Conservation (phyloP, 2,329 filamentous ascomycete genomes). For the Hypoxylon sp. region DNA sequence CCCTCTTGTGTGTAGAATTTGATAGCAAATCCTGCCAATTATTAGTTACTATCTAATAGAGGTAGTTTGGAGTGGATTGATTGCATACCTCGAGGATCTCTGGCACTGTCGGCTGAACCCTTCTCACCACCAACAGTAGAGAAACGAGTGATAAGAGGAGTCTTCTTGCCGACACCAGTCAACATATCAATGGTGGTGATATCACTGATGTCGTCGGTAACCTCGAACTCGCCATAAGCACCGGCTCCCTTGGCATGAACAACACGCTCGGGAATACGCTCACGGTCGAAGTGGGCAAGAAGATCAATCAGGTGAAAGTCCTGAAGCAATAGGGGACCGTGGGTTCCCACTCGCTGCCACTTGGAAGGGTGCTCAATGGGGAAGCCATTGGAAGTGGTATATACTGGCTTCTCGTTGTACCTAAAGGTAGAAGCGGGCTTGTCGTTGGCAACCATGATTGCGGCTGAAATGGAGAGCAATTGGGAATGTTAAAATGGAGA, state of each 20-base stretch:
- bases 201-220: slow-evolving; percentile 59
- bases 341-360: slow-evolving; percentile 41
- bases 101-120: slow-evolving; percentile 72
- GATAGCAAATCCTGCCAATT: slow-evolving; percentile 65
- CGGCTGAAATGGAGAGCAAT: slow-evolving; percentile 11
- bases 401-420: slow-evolving; percentile 66
- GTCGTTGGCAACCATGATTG: slow-evolving; percentile 55
- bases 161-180: slow-evolving; percentile 65
- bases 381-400: slow-evolving; percentile 55
- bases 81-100: slow-evolving; percentile 55
- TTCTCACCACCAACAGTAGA: slow-evolving; percentile 77
- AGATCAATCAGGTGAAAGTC: slow-evolving; percentile 45
- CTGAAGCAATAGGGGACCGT: slow-evolving; percentile 47
- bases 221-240: slow-evolving; percentile 54
- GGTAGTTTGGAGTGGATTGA: background rate
- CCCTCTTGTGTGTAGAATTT: slow-evolving; percentile 78
- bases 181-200: slow-evolving; percentile 55
- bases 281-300: slow-evolving; percentile 49
- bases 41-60: slow-evolving; percentile 16
- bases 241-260: slow-evolving; percentile 52
- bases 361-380: slow-evolving; percentile 40
- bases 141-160: slow-evolving; percentile 68
- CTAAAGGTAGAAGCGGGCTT: slow-evolving; percentile 57
- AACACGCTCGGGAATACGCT: slow-evolving; percentile 59
- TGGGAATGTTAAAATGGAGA: slow-evolving; percentile 3